Conservation (phyloP, 306 rosid species). For the Pyrus betulifolia region DNA sequence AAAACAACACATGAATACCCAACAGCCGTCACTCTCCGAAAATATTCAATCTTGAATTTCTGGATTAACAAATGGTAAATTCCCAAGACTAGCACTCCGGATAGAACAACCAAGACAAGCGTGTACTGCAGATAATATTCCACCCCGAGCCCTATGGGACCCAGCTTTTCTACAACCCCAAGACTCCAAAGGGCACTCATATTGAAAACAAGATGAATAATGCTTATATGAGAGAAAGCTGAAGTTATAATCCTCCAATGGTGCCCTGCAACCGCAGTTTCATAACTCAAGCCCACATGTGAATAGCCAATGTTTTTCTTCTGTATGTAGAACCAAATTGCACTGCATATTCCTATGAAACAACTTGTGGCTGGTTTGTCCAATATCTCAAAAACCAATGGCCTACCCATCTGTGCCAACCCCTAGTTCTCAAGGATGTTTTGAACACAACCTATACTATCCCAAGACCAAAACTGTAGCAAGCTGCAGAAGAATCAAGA, state of each 20-base stretch:
- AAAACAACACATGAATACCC: conserved; percentile 99
- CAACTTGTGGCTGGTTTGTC: conserved; percentile 89
- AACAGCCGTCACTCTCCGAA: conserved; percentile 82
- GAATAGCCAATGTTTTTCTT: conserved; percentile 88
- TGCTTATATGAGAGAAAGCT: conserved; percentile 83
- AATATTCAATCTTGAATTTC: conserved; percentile 78
- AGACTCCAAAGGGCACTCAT: conserved; percentile 99
- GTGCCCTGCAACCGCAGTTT: conserved; percentile 80
- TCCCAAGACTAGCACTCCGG: conserved; percentile 70
- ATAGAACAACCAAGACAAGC: conserved; percentile 68
- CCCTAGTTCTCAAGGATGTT: conserved; percentile 7
- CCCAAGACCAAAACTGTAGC: conserved; percentile 2
- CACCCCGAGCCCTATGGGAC: conserved; percentile 67
- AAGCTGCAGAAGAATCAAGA: background rate
- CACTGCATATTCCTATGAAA: conserved; percentile 74
- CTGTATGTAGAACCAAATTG: conserved; percentile 87
- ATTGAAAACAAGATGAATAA: conserved; percentile 86
- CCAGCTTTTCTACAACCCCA: conserved; percentile 72
- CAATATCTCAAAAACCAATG: conserved; percentile 80
- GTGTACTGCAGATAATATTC: conserved; percentile 90
- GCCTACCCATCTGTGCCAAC: conserved; percentile 60
- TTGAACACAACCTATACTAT: conserved; percentile 2
- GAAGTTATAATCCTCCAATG: conserved; percentile 93
- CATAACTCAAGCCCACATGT: conserved; percentile 92
- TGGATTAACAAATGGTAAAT: conserved; percentile 78